A percentile compares a stretch with the other conserved stretches of the same genome.
Evolutionary conservation across 306 rosid species (phyloP).

Genomic region (Dalbergia oliveri): DNA sequence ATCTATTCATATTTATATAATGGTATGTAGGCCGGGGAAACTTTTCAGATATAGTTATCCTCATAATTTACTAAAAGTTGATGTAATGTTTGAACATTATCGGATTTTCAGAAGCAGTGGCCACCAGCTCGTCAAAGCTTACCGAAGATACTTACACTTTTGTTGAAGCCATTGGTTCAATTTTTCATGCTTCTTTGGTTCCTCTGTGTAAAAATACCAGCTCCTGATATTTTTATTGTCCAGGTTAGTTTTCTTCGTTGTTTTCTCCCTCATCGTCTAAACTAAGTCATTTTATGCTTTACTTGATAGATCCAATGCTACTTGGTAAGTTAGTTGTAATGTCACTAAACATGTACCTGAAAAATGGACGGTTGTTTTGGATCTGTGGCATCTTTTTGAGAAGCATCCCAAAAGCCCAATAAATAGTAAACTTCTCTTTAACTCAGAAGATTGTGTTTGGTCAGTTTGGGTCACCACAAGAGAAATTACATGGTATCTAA

Average conservation of each 20-base stretch:
- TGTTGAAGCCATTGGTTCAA: constrained; percentile 85
- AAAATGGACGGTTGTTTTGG: constrained; percentile 15
- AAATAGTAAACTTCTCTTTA: constrained; percentile 2
- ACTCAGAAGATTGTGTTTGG: constrained; percentile 14
- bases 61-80: constrained; percentile 18
- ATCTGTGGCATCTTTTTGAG: constrained; percentile 12
- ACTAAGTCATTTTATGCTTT: not conserved
- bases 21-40: constrained; percentile 60
- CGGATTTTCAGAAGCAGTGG: constrained; percentile 80
- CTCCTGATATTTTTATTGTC: constrained; percentile 86
- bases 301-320: constrained; percentile 14
- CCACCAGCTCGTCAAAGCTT: constrained; percentile 56
- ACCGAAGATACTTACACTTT: constrained; percentile 74
- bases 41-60: constrained; percentile 19
- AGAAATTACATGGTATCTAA: constrained; percentile 31
- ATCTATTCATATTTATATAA: constrained; percentile 75
- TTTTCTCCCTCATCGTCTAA: not conserved
- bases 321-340: constrained; percentile 14
- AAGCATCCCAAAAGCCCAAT: constrained; percentile 13
- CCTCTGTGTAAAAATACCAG: constrained; percentile 74
- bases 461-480: constrained; percentile 11
- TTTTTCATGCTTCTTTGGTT: constrained; percentile 84
- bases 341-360: constrained; percentile 1
- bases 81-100: constrained; percentile 32
- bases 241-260: constrained; percentile 66